phyloP scores from a whole-genome alignment of 805 yeast species.

The Myxozyma vanderwaltii region DNA sequence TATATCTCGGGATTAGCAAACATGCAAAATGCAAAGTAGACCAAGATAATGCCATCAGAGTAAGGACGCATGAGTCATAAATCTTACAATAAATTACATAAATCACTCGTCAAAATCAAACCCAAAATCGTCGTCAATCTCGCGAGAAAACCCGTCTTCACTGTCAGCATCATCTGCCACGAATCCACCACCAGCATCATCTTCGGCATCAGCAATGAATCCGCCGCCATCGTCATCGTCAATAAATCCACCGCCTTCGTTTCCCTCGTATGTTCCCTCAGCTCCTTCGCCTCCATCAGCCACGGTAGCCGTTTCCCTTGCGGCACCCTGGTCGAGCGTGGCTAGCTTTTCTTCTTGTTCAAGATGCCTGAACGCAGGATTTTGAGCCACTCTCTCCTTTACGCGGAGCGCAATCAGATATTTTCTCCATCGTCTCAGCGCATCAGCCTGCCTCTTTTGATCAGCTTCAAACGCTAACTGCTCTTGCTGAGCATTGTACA shows the following conservation, averaged over 20 bases:
- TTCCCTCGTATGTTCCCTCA: conserved; percentile 1
- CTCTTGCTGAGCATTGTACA: conserved; percentile 37
- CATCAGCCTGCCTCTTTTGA: conserved; percentile 25
- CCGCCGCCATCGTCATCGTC: conserved; percentile 17
- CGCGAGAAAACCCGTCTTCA: conserved; percentile 11
- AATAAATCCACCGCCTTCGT: conserved; percentile 13
- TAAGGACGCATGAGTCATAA: no score
- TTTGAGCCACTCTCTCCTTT: conserved; percentile 31
- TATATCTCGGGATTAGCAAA: no score
- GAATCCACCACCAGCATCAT: conserved; percentile 10
- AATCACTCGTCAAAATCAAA: neutral
- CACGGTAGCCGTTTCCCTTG: neutral
- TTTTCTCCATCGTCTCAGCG: conserved; percentile 43
- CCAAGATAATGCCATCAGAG: no score
- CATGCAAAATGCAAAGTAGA: no score
- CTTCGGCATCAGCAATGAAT: conserved; percentile 7
- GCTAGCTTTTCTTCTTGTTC: conserved; percentile 16
- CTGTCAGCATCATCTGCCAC: conserved; percentile 2
- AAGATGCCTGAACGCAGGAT: conserved; percentile 31
- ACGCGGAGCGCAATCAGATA: conserved; percentile 42
- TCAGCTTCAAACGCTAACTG: conserved; percentile 24
- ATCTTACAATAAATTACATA: neutral
- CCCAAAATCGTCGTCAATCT: conserved; percentile 9
- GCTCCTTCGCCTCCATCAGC: conserved; percentile 3
- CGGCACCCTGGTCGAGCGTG: neutral